Conservation (phyloP, 2,329 filamentous ascomycete genomes). For the Emergomyces orientalis region DNA sequence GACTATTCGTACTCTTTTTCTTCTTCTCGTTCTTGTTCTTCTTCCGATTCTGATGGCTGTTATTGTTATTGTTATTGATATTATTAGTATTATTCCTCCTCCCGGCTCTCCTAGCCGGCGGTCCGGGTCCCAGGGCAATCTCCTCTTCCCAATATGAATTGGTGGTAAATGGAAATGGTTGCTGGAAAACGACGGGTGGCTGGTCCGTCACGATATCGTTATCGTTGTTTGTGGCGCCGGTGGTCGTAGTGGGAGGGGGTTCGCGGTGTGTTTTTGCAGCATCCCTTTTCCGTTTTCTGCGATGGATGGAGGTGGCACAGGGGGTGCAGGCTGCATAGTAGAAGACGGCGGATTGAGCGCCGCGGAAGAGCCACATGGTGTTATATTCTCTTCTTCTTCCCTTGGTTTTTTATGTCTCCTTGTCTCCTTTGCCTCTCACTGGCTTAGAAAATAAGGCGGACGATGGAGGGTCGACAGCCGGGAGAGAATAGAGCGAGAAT, state of each 20-base stretch:
- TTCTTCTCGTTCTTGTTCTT: slow-evolving; percentile 29
- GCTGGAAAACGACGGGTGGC: slow-evolving; percentile 58
- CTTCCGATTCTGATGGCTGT: slow-evolving; percentile 24
- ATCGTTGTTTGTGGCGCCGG: neutral
- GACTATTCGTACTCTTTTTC: too few species aligned
- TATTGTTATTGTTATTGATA: slow-evolving; percentile 42
- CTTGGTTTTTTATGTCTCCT: neutral
- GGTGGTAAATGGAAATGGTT: slow-evolving; percentile 70
- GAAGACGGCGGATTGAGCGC: slow-evolving; percentile 42
- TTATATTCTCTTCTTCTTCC: neutral
- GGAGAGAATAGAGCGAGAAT: neutral
- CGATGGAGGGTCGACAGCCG: neutral
- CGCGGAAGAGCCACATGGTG: slow-evolving; percentile 41
- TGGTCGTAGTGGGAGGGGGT: slow-evolving; percentile 57
- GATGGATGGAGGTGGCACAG: slow-evolving; percentile 61
- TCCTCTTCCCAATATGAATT: slow-evolving; percentile 87
- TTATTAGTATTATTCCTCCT: slow-evolving; percentile 39
- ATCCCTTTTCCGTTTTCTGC: slow-evolving; percentile 60
- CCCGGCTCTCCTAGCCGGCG: slow-evolving; percentile 51
- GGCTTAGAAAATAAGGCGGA: neutral
- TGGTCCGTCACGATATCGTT: slow-evolving; percentile 51
- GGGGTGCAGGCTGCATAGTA: slow-evolving; percentile 43
- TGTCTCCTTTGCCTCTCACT: neutral
- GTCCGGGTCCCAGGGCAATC: slow-evolving; percentile 68
- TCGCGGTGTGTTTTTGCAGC: slow-evolving; percentile 59